Evolutionary conservation across 345 rosid species (phyloP), one percentile per base, ranked within the genome.

Genomic region (Melaleuca quinquenervia): DNA sequence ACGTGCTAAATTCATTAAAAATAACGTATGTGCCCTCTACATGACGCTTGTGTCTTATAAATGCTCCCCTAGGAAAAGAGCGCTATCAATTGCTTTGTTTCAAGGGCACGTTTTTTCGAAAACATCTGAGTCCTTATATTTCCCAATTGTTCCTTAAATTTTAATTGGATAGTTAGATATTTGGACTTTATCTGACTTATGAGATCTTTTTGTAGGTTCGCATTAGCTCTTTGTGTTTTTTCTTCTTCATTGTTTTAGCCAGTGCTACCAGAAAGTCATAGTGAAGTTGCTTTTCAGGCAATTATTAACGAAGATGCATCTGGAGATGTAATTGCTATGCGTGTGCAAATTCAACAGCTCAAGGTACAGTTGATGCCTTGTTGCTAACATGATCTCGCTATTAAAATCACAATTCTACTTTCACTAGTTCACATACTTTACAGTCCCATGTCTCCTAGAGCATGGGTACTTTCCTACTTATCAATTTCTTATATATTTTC

Each of bases 251-350:
- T 75, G 55, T 48, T 55, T 82, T 24, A 5, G 36, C 78, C 50
- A 32, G 32, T 76, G 52, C 82, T 87, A 32, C 82, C 29, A n/a
- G 74, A 84, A 87, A 70, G 80, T 70, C 80, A 36, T 70, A 70
- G 85, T 15, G 70, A 82, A 52, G 64, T 53, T 86, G 55, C 56
- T 87, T 85, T 89, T 85, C 90, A 97, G 99, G 99, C 99, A 80
- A 92, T 97, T 86, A 91, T 97, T 84, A 97, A 97, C 82, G 99
- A 97, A 92, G 99, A 97, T 91, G 95, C 99, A 83, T 95, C 96
- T 51, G 99, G 99, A 84, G 99, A 97, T 93, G 96, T 96, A 82
- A 91, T 96, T 90, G 94, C 96, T 82, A 96, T 97, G 99, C 90
- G 99, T 82, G 82, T 91, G 89, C 98, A 97, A 92, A 97, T 97